These are phyloP conservation scores for Geranomyces michiganensis DNA, from an alignment of 192 early-diverging fungal species.

Conservation along the genomic window DNA sequence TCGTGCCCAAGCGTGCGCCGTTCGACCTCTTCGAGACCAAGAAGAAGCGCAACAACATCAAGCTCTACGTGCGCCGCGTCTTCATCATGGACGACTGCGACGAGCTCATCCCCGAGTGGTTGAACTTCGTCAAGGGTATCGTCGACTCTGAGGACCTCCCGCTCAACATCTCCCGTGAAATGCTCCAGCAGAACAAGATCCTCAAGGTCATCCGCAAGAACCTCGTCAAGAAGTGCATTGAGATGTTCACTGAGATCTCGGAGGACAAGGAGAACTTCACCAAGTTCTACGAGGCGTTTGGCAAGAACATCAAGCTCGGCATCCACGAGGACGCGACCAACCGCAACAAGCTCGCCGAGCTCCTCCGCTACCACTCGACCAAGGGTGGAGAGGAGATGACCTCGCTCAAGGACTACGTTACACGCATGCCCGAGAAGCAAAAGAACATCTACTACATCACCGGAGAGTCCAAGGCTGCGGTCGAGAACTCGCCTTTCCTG, in stretches of 20 bases:
- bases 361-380: constrained; percentile 98
- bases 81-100: constrained; percentile 99
- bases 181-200: constrained; percentile 99
- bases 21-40: constrained; percentile 98
- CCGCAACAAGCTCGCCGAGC: constrained; percentile 94
- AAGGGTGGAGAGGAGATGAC: constrained; percentile 98
- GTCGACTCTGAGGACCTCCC: constrained; percentile 99
- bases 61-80: constrained; percentile 99
- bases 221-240: constrained; percentile 98
- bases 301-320: constrained; percentile 99
- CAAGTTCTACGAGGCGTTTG: constrained; percentile 99
- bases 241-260: constrained; percentile 95
- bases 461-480: constrained; percentile 88
- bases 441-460: constrained; percentile 99
- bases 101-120: constrained; percentile 98
- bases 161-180: constrained; percentile 99
- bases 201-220: constrained; percentile 99
- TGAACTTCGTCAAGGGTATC: constrained; percentile 99
- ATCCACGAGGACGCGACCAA: constrained; percentile 98
- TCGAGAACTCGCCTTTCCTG: constrained; percentile 97
- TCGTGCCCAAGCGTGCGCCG: constrained; percentile 93
- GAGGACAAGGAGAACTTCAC: constrained; percentile 99
- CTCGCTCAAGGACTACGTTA: constrained; percentile 99
- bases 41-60: constrained; percentile 99
- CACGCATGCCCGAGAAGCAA: constrained; percentile 99